A percentile compares a stretch with the other conserved stretches of the same genome.
Evolutionary conservation across 352 stramenopile species (phyloP).

Genomic region (Globisporangium cylindrosporum): DNA sequence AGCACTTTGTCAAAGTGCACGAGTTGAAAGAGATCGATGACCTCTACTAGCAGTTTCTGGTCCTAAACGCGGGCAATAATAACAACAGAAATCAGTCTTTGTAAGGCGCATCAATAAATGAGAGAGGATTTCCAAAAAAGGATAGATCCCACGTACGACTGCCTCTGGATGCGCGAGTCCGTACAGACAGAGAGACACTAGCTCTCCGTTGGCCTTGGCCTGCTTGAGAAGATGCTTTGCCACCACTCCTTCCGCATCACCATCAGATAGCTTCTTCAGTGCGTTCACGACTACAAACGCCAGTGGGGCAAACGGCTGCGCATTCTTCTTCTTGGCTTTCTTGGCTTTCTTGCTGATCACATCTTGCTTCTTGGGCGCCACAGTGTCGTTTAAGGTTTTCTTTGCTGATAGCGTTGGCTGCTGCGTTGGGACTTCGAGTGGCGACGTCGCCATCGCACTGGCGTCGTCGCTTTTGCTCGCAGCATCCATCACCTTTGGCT

Average conservation of each 20-base stretch:
- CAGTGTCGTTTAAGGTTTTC: background rate
- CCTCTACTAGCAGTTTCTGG: conserved; percentile 52
- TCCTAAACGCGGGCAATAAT: conserved; percentile 26
- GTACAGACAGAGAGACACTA: conserved; percentile 32
- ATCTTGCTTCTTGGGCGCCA: background rate
- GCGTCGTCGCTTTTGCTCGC: background rate
- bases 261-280: conserved; percentile 31
- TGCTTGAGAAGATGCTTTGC: conserved; percentile 16
- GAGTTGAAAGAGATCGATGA: conserved; percentile 59
- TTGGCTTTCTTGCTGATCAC: conserved; percentile 5
- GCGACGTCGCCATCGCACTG: background rate
- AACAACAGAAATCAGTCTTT: background rate
- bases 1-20: conserved; percentile 23
- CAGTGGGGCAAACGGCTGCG: conserved; percentile 45
- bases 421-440: background rate
- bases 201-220: conserved; percentile 24
- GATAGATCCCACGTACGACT: background rate
- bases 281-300: conserved; percentile 56
- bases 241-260: background rate
- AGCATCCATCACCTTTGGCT: conserved; percentile 7
- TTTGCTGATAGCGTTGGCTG: background rate
- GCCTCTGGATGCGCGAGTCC: conserved; percentile 20
- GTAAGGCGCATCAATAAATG: no score
- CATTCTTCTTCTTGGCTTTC: conserved; percentile 30
- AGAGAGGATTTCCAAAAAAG: background rate